These are phyloP conservation scores for Chlorella ohadii DNA, from an alignment of 139 green algal species.

Conservation along the genomic window DNA sequence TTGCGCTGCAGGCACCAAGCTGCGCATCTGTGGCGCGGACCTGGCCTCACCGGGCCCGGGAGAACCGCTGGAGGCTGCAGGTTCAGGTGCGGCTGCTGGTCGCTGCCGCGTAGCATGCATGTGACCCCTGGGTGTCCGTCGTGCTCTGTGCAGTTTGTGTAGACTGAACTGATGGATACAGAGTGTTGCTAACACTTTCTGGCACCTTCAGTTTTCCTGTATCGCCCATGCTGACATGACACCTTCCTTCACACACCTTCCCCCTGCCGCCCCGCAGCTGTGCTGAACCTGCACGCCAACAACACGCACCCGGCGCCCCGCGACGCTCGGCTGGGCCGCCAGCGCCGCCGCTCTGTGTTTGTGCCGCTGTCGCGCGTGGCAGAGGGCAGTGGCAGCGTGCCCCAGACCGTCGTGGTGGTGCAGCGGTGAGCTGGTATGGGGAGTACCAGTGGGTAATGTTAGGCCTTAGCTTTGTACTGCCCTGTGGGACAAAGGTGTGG, in stretches of 20 bases:
- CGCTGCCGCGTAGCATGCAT: too few relatives aligned
- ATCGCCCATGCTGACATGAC: too few relatives aligned
- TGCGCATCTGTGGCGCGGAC: slow-evolving; percentile 41
- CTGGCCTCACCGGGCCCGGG: slow-evolving; percentile 30
- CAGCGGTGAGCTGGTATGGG: background rate
- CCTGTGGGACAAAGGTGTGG: too few relatives aligned
- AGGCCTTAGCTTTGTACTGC: too few relatives aligned
- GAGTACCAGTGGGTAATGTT: background rate
- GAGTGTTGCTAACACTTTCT: too few relatives aligned
- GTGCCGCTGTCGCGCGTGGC: slow-evolving; percentile 42
- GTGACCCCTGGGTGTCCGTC: too few relatives aligned
- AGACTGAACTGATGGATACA: too few relatives aligned
- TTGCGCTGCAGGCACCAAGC: slow-evolving; percentile 23
- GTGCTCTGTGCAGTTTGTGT: too few relatives aligned
- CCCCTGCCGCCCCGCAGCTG: background rate
- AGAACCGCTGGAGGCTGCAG: slow-evolving; percentile 36
- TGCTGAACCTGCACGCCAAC: slow-evolving; percentile 27
- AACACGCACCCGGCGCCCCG: background rate
- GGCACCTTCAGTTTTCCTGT: too few relatives aligned
- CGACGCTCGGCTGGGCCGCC: slow-evolving; percentile 38
- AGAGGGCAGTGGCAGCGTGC: slow-evolving; percentile 37
- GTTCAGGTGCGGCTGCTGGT: background rate
- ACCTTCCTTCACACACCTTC: too few relatives aligned
- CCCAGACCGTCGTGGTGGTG: slow-evolving; percentile 55
- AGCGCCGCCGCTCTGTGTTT: background rate